A percentile compares a stretch with the other conserved stretches of the same genome.
phyloP scores from a whole-genome alignment of 2,329 filamentous ascomycete genomes.

The Cladosporium sp. region DNA sequence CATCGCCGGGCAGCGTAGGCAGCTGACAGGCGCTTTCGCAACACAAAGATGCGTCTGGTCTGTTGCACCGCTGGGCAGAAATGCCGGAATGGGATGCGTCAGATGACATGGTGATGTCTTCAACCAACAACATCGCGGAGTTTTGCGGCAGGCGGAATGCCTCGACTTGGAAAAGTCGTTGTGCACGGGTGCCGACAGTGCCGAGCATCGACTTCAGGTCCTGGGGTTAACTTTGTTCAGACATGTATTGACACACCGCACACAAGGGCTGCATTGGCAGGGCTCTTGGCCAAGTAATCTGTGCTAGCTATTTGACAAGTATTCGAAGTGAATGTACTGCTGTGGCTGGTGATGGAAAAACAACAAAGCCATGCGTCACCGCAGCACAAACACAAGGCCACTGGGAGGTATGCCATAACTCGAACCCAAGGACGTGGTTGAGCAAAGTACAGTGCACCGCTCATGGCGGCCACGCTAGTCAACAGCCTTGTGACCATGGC shows the following conservation, averaged over 20 bases:
- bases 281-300: not conserved
- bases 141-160: not conserved
- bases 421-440: not conserved
- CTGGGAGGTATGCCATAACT: not conserved
- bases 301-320: not conserved
- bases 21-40: not conserved
- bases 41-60: not conserved
- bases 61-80: not conserved
- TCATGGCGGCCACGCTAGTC: conserved; percentile 2
- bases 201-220: not conserved
- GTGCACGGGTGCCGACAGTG: not conserved
- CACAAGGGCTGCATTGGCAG: not conserved
- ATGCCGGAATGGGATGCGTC: not conserved
- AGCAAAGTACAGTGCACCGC: not conserved
- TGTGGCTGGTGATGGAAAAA: no score
- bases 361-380: not conserved
- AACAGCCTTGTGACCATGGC: conserved; percentile 13
- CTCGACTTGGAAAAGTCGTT: not conserved
- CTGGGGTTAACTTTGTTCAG: not conserved
- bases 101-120: not conserved
- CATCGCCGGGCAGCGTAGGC: not conserved
- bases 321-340: not conserved
- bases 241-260: not conserved
- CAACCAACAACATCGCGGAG: not conserved
- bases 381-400: not conserved